These are phyloP conservation scores for Wickerhamiella pararugosa DNA, from an alignment of 1,139 yeast genomes.

Conservation along the genomic window DNA sequence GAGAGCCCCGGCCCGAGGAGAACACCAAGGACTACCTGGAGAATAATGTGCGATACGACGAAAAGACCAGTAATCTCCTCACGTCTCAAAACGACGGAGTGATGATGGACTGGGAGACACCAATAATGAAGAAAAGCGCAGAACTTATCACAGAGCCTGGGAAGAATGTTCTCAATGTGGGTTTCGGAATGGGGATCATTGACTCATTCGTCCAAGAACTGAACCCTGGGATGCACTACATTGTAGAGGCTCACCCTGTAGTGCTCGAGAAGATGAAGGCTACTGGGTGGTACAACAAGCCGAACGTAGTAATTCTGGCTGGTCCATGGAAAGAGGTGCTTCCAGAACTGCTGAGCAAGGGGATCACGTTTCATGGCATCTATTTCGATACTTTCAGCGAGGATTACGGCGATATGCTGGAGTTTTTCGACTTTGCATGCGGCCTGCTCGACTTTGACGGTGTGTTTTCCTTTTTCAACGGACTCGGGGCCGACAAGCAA, in stretches of 20 bases:
- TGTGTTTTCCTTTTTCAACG: slow-evolving; percentile 79
- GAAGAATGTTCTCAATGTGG: slow-evolving; percentile 52
- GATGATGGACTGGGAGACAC: slow-evolving; percentile 95
- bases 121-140: slow-evolving; percentile 69
- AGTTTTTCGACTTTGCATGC: slow-evolving; percentile 64
- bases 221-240: slow-evolving; percentile 59
- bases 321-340: slow-evolving; percentile 88
- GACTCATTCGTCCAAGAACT: slow-evolving; percentile 56
- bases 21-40: slow-evolving; percentile 49
- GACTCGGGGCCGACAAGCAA: slow-evolving; percentile 89
- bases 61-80: slow-evolving; percentile 34
- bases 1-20: slow-evolving; percentile 16
- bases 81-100: slow-evolving; percentile 79
- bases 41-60: slow-evolving; percentile 57
- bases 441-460: slow-evolving; percentile 62
- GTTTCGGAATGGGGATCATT: slow-evolving; percentile 95
- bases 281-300: slow-evolving; percentile 77
- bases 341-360: slow-evolving; percentile 46
- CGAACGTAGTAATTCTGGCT: slow-evolving; percentile 55
- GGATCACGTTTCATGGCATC: slow-evolving; percentile 74
- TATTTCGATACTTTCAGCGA: slow-evolving; percentile 92
- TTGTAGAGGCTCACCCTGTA: slow-evolving; percentile 91
- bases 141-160: slow-evolving; percentile 37
- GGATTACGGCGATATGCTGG: slow-evolving; percentile 73
- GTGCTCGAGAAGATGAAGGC: slow-evolving; percentile 49